phyloP scores from a whole-genome alignment of 1,284 basidiomycete genomes.

The Ustilago crameri region DNA sequence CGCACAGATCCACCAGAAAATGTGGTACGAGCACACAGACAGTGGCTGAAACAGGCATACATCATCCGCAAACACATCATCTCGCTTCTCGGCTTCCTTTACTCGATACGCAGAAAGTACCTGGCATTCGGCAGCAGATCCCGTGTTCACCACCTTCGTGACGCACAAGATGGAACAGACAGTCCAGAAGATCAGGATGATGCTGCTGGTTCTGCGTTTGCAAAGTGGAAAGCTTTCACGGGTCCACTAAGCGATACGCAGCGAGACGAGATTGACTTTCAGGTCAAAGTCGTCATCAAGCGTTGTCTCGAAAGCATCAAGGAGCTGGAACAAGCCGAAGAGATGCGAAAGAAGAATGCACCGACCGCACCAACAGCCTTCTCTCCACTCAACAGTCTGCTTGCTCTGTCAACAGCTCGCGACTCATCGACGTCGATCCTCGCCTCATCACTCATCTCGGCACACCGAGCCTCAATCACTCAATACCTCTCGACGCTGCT shows the following conservation, averaged over 20 bases:
- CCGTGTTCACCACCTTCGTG: slow-evolving; percentile 21
- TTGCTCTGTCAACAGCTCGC: slow-evolving; percentile 46
- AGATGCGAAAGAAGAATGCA: slow-evolving; percentile 67
- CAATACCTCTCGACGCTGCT: slow-evolving; percentile 84
- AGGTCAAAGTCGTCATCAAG: slow-evolving; percentile 82
- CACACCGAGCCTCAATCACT: slow-evolving; percentile 83
- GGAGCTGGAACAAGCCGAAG: slow-evolving; percentile 84
- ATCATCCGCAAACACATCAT: slow-evolving; percentile 49
- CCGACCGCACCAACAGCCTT: slow-evolving; percentile 36
- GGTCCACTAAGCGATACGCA: slow-evolving; percentile 83
- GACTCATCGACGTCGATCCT: slow-evolving; percentile 48
- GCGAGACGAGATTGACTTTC: slow-evolving; percentile 88
- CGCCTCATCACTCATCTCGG: slow-evolving; percentile 73
- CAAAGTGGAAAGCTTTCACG: slow-evolving; percentile 69
- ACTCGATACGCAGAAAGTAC: slow-evolving; percentile 53
- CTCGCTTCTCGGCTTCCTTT: slow-evolving; percentile 49
- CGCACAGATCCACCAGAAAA: slow-evolving; percentile 42
- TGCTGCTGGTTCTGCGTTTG: slow-evolving; percentile 33
- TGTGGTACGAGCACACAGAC: slow-evolving; percentile 39
- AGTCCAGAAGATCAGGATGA: slow-evolving; percentile 25
- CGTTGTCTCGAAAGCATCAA: slow-evolving; percentile 84
- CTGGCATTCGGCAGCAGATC: slow-evolving; percentile 41
- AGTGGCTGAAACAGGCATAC: slow-evolving; percentile 49
- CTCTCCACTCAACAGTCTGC: slow-evolving; percentile 19
- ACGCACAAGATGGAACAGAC: slow-evolving; percentile 20